These are phyloP conservation scores for Ochetophila trinervis DNA, from an alignment of 306 rosid genomes.

Conservation along the genomic window DNA sequence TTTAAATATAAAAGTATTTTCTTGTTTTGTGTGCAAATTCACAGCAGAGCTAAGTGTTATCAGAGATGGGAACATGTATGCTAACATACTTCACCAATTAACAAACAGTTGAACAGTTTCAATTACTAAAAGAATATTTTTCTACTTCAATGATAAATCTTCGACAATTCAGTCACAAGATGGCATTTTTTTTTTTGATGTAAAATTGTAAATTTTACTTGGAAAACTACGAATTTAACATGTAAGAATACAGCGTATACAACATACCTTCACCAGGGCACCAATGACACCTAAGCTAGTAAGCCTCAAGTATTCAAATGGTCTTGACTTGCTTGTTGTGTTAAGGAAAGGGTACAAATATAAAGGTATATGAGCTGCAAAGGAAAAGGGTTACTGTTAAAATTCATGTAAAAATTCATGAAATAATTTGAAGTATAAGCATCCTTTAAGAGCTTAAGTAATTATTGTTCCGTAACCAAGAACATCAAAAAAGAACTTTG, in stretches of 20 bases:
- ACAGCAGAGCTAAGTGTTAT: too few species aligned
- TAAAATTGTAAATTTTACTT: too few species aligned
- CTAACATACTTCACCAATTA: too few species aligned
- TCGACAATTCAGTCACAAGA: too few species aligned
- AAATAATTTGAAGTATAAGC: not conserved
- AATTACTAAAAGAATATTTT: too few species aligned
- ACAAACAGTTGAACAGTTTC: too few species aligned
- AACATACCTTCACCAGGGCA: conserved; percentile 79
- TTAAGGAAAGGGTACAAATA: conserved; percentile 84
- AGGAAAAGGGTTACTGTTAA: conserved; percentile 30
- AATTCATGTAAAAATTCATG: not conserved
- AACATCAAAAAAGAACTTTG: not conserved
- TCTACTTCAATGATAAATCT: too few species aligned
- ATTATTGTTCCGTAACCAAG: not conserved
- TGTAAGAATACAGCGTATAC: not conserved
- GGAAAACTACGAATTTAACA: not conserved
- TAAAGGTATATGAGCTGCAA: conserved; percentile 75
- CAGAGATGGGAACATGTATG: too few species aligned
- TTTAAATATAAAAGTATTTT: too few species aligned
- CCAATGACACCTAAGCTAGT: conserved; percentile 89
- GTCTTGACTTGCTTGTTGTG: conserved; percentile 69
- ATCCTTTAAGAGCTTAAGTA: not conserved
- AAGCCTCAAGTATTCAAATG: conserved; percentile 78
- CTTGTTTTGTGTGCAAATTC: too few species aligned
- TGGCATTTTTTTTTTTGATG: too few species aligned